Evolutionary conservation across 768 basidiomycete species (phyloP).

Genomic region (Serpula lacrymans): DNA sequence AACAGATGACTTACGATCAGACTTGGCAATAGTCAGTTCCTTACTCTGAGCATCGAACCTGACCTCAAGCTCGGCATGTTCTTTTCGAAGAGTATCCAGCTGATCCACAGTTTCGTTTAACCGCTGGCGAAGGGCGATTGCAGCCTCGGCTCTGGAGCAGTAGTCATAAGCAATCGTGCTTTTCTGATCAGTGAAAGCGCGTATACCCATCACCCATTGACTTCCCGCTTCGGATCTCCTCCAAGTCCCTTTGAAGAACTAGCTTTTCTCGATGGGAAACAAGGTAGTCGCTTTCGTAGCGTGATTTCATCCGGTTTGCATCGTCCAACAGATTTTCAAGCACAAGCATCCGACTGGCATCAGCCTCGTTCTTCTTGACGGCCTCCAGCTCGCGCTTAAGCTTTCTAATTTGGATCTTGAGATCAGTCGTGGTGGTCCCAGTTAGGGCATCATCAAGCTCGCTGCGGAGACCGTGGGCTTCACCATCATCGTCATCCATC

Average conservation of each 20-base stretch:
- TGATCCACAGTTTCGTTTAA: constrained; percentile 86
- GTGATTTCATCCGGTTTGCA: constrained; percentile 83
- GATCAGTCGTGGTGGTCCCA: constrained; percentile 86
- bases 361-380: constrained; percentile 69
- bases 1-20: constrained; percentile 59
- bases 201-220: constrained; percentile 76
- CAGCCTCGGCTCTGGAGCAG: constrained; percentile 67
- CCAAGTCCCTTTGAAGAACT: constrained; percentile 73
- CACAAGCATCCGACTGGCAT: constrained; percentile 75
- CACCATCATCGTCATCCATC: constrained; percentile 39
- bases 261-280: constrained; percentile 80
- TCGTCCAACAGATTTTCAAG: constrained; percentile 90
- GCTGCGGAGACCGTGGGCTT: constrained; percentile 63
- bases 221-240: constrained; percentile 89
- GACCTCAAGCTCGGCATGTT: constrained; percentile 70
- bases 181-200: neutral
- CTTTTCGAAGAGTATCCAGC: constrained; percentile 65
- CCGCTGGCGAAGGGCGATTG: constrained; percentile 83
- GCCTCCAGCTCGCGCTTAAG: constrained; percentile 79
- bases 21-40: constrained; percentile 80
- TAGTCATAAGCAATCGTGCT: constrained; percentile 4
- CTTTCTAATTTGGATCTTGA: constrained; percentile 83
- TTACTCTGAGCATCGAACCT: constrained; percentile 56
- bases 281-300: constrained; percentile 88
- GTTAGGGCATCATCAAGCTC: constrained; percentile 86